A percentile compares a stretch with the other conserved stretches of the same genome.
phyloP scores from a whole-genome alignment of 139 green algal species.

The Chara braunii region DNA sequence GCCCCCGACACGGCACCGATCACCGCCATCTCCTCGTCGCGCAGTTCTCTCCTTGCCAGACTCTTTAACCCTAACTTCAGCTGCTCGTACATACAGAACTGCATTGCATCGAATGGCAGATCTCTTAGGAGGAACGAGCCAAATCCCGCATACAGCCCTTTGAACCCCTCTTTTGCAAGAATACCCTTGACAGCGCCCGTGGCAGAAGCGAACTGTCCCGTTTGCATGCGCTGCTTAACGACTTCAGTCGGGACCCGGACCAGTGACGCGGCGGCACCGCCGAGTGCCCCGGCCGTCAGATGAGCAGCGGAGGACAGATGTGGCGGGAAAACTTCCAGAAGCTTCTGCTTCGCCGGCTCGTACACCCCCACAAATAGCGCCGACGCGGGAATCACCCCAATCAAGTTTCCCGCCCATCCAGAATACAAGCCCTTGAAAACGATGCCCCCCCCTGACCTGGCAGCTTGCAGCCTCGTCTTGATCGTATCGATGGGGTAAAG shows the following conservation, averaged over 20 bases:
- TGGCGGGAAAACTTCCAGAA: conserved; percentile 25
- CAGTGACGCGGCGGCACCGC: conserved; percentile 73
- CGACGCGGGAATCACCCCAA: conserved; percentile 37
- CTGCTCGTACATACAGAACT: conserved; percentile 74
- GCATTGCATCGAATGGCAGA: conserved; percentile 96
- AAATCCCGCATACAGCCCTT: conserved; percentile 90
- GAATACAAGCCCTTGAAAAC: conserved; percentile 41
- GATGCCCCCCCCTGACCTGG: conserved; percentile 7
- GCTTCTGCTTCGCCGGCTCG: conserved; percentile 40
- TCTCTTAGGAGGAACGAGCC: conserved; percentile 94
- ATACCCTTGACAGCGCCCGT: conserved; percentile 63
- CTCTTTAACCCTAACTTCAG: conserved; percentile 37
- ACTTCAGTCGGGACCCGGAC: conserved; percentile 90
- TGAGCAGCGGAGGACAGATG: conserved; percentile 22
- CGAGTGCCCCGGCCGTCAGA: conserved; percentile 35
- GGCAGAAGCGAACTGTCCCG: conserved; percentile 59
- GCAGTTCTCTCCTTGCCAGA: conserved; percentile 34
- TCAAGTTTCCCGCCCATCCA: conserved; percentile 30
- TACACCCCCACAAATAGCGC: conserved; percentile 47
- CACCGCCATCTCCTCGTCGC: conserved; percentile 28
- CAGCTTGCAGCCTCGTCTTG: conserved; percentile 79
- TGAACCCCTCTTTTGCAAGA: conserved; percentile 61
- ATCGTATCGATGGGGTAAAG: conserved; percentile 98
- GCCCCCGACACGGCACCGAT: conserved; percentile 33
- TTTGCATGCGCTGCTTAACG: conserved; percentile 91